Percentiles rank a stretch among this genome's conserved stretches.
phyloP scores from a whole-genome alignment of 495 filamentous ascomycete species.

The Daldinia concentrica region DNA sequence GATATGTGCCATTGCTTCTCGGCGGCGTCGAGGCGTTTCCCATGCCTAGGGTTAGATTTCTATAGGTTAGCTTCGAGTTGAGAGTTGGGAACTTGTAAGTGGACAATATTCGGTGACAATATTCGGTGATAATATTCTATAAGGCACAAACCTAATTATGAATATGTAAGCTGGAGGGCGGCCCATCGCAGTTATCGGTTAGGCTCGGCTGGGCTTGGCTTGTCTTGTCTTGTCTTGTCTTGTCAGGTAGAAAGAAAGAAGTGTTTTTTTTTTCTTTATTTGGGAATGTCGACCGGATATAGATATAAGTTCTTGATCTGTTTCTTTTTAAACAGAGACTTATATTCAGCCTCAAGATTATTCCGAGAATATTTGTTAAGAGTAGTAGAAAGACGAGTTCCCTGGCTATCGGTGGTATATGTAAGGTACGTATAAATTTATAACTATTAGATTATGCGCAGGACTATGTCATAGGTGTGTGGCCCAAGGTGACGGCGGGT shows the following conservation, averaged over 20 bases:
- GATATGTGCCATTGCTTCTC: constrained; percentile 95
- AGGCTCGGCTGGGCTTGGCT: constrained; percentile 14
- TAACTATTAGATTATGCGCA: background rate
- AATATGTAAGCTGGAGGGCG: constrained; percentile 67
- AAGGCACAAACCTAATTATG: constrained; percentile 75
- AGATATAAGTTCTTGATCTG: background rate
- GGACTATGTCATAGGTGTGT: background rate
- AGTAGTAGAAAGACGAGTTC: background rate
- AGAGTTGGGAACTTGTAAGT: background rate
- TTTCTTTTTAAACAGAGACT: background rate
- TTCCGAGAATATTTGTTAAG: background rate
- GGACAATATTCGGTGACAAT: too few species aligned
- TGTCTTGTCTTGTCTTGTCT: too few species aligned
- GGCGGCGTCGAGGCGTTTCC: constrained; percentile 89
- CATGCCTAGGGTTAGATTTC: constrained; percentile 68
- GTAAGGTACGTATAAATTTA: background rate
- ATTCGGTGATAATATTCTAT: background rate
- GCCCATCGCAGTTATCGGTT: constrained; percentile 49
- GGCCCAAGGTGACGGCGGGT: constrained; percentile 11
- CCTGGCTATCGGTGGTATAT: background rate
- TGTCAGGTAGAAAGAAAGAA: background rate
- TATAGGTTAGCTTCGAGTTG: constrained; percentile 17
- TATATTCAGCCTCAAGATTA: background rate
- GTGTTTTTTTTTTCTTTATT: background rate
- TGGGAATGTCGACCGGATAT: background rate